These are phyloP conservation scores for Metschnikowia arizonensis DNA, from an alignment of 805 yeast genomes.

Conservation along the genomic window DNA sequence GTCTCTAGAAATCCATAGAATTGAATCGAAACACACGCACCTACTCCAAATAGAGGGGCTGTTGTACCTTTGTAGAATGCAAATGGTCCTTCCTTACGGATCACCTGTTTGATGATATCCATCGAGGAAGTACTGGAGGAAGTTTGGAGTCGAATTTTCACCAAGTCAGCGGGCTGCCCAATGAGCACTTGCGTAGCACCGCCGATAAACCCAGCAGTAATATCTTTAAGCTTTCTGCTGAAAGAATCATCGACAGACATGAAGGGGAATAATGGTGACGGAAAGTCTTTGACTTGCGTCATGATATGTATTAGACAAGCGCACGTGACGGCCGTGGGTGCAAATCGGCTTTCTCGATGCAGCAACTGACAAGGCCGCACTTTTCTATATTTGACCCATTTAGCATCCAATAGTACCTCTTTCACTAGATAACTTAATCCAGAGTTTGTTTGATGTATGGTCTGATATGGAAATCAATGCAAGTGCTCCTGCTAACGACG, in stretches of 20 bases:
- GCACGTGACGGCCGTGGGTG: slow-evolving; percentile 21
- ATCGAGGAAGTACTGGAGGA: slow-evolving; percentile 28
- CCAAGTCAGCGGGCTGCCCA: slow-evolving; percentile 46
- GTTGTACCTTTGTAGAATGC: slow-evolving; percentile 46
- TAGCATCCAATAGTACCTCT: too few species aligned
- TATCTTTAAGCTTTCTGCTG: slow-evolving; percentile 37
- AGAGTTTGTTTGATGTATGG: neutral
- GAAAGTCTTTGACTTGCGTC: neutral
- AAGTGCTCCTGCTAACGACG: slow-evolving; percentile 1
- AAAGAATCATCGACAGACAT: slow-evolving; percentile 33
- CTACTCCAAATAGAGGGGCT: slow-evolving; percentile 43
- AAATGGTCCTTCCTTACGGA: slow-evolving; percentile 38
- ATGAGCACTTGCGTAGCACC: slow-evolving; percentile 46
- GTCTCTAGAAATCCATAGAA: slow-evolving; percentile 71
- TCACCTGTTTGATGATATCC: slow-evolving; percentile 32
- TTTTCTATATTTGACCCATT: neutral
- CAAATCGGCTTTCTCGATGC: slow-evolving; percentile 4
- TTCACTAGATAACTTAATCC: too few species aligned
- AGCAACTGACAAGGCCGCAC: neutral
- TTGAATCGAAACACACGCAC: slow-evolving; percentile 62
- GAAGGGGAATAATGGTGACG: neutral
- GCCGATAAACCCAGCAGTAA: slow-evolving; percentile 43
- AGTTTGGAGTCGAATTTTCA: slow-evolving; percentile 42
- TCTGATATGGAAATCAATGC: slow-evolving; percentile 1
- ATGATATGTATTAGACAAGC: slow-evolving; percentile 11